Percentiles rank a stretch among this genome's conserved stretches.
Conservation (phyloP, 768 basidiomycete genomes). For the Hemileccinum impolitum region DNA sequence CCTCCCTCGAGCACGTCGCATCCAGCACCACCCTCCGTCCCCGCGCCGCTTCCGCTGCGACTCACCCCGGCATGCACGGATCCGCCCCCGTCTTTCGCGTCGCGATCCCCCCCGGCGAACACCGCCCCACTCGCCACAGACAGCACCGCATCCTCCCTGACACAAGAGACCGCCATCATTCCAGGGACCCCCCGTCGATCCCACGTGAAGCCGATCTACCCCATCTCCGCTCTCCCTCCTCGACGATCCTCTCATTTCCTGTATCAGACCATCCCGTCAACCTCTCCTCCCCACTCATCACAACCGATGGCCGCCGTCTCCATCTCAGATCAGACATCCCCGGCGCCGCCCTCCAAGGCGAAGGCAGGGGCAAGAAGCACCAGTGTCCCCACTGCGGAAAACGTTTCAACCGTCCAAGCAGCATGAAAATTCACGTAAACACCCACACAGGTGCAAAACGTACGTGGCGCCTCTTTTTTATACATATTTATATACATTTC, state of each 20-base stretch:
- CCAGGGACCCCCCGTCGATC: constrained; percentile 29
- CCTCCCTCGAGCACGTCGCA: constrained; percentile 43
- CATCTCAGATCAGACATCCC: constrained; percentile 31
- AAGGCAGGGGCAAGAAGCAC: constrained; percentile 36
- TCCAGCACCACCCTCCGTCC: constrained; percentile 40
- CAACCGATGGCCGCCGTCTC: constrained; percentile 28
- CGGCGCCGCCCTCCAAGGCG: constrained; percentile 24
- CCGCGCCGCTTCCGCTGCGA: constrained; percentile 15
- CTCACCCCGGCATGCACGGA: constrained; percentile 30
- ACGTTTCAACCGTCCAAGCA: constrained; percentile 42
- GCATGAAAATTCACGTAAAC: constrained; percentile 42
- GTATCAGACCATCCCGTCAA: constrained; percentile 27
- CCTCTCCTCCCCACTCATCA: constrained; percentile 25
- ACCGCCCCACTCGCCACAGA: constrained; percentile 15
- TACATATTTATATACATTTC: constrained; percentile 3
- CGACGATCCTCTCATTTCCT: constrained; percentile 34
- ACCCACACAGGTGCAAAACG: constrained; percentile 40
- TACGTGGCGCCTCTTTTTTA: constrained; percentile 21
- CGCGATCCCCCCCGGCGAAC: constrained; percentile 26
- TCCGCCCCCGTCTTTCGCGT: constrained; percentile 39
- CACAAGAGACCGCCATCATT: constrained; percentile 24
- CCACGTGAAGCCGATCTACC: constrained; percentile 28
- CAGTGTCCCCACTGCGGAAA: constrained; percentile 38
- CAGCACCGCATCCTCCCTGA: constrained; percentile 23
- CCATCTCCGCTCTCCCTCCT: constrained; percentile 30